Evolutionary conservation across 345 rosid species (phyloP), one percentile per base, ranked within the genome.

Genomic region (Noccaea bulbosa): DNA sequence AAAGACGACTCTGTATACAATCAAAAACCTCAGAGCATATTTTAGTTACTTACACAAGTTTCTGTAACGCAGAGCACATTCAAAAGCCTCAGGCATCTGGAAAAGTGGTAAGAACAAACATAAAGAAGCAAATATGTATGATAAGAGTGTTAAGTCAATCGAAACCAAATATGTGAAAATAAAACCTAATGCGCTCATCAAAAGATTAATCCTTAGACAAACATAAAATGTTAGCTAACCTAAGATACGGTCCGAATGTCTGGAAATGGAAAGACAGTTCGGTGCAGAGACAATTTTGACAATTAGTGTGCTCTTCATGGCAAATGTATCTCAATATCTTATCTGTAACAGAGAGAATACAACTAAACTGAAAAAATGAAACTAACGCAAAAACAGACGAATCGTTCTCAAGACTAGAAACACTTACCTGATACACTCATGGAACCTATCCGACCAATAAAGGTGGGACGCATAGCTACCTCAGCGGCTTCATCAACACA

Each of bases 401-500:
- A 34, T 15, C 24, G 35, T 8, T 2, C n/a, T 55, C 27, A 34
- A 56, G 61, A 35, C 61, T 6, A 65, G 50, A 65, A 51, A 20
- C 67, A 62, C 64, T 51, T 70, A 83, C 98, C 95, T 74, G 96
- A 84, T 34, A 91, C 74, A 44, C 62, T 64, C 52, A 86, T 70
- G 22, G 82, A 81, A 7, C 88, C 78, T 30, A 93, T 75, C 49
- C 73, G 73, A 38, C 89, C 87, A 52, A 78, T 67, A 78, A 86
- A 91, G 32, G 86, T 84, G 0, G 96, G 95, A 47, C 87, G 85
- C 65, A 75, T 65, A 59, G 91, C 97, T 67, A 76, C 41, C 73
- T 80, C 95, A 8, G 84, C 90, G 62, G 91, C 97, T 80, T 91
- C 89, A 81, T 93, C 94, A 64, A 89, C 84, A 83, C 97, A 93